Conservation (phyloP, 83 land plant species). For the Thuja plicata region DNA sequence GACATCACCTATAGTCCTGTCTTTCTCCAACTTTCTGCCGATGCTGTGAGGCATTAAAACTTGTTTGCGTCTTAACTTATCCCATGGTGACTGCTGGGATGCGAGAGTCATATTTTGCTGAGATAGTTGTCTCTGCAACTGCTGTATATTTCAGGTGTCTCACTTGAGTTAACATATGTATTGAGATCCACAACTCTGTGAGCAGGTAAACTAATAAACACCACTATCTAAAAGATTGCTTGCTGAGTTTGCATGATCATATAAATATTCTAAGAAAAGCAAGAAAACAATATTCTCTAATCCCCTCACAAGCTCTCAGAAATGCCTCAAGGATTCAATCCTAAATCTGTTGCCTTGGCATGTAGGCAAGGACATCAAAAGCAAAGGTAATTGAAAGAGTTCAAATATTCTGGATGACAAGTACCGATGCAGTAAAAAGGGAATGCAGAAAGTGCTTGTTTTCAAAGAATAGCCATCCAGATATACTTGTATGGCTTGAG, state of each 20-base stretch:
- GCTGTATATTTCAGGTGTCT: slow-evolving; percentile 18
- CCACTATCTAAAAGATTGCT: neutral
- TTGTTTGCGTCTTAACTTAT: slow-evolving; percentile 30
- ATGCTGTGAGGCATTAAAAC: slow-evolving; percentile 28
- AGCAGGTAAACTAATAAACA: neutral
- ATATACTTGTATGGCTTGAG: neutral
- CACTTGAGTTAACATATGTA: slow-evolving; percentile 13
- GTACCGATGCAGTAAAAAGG: neutral
- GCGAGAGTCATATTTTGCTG: slow-evolving; percentile 43
- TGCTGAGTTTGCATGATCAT: neutral
- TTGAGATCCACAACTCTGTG: neutral
- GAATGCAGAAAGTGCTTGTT: neutral
- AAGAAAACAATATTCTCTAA: neutral
- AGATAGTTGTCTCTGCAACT: slow-evolving; percentile 49
- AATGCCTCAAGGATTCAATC: neutral
- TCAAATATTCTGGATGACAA: neutral
- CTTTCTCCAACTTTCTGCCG: slow-evolving; percentile 36
- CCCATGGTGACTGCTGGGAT: slow-evolving; percentile 28
- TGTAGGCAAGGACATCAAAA: neutral
- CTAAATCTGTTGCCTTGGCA: neutral
- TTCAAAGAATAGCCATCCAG: neutral
- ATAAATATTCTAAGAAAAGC: neutral
- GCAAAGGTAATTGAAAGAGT: neutral
- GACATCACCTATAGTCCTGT: slow-evolving; percentile 45
- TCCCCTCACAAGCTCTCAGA: neutral